Conservation (phyloP, 2,329 filamentous ascomycete genomes). For the Arthroderma sp. region DNA sequence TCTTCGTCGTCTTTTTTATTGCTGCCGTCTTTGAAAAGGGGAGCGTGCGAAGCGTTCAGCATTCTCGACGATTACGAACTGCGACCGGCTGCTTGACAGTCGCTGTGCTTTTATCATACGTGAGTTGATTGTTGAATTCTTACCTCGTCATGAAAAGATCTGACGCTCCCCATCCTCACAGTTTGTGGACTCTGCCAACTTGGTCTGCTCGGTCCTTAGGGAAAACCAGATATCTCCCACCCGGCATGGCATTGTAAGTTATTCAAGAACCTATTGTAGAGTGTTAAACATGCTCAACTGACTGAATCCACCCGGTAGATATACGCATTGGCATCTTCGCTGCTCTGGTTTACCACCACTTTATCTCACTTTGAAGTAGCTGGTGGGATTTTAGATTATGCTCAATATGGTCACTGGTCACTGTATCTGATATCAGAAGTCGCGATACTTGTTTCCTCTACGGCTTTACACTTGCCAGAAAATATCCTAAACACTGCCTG, state of each 20-base stretch:
- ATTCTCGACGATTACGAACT: conserved; percentile 24
- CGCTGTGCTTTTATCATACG: conserved; percentile 27
- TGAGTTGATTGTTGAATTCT: conserved; percentile 15
- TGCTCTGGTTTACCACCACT: conserved; percentile 51
- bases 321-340: conserved; percentile 46
- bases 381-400: conserved; percentile 44
- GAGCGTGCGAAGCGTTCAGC: neutral
- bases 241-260: conserved; percentile 11
- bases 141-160: neutral
- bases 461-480: conserved; percentile 15
- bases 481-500: conserved; percentile 14
- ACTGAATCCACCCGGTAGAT: conserved; percentile 24
- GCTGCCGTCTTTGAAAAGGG: neutral
- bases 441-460: conserved; percentile 30
- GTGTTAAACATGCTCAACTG: neutral
- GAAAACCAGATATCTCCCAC: neutral
- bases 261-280: neutral
- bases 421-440: conserved; percentile 47
- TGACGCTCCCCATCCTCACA: conserved; percentile 1
- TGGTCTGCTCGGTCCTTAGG: conserved; percentile 8
- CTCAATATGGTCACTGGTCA: conserved; percentile 50
- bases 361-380: conserved; percentile 40
- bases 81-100: conserved; percentile 31
- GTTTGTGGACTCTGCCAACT: conserved; percentile 11
- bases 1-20: neutral